Conservation (phyloP, 2,329 filamentous ascomycete species). For the Beauveria brongniartii region DNA sequence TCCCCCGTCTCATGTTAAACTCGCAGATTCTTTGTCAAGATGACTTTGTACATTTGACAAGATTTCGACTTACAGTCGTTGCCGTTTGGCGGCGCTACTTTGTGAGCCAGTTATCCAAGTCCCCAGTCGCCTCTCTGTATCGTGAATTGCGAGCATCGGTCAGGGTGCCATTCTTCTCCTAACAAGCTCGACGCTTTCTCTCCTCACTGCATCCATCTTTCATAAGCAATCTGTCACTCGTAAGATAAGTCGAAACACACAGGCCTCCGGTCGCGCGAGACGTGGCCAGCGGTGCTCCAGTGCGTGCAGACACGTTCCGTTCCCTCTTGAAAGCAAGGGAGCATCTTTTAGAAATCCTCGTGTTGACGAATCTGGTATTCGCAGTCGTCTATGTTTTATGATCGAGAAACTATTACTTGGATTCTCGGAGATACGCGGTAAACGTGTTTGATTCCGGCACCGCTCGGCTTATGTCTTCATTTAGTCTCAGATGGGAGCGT, state of each 20-base stretch:
- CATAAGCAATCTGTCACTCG: slow-evolving; percentile 24
- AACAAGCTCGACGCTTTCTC: not conserved
- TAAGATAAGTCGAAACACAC: slow-evolving; percentile 25
- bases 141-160: slow-evolving; percentile 26
- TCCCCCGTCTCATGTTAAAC: not conserved
- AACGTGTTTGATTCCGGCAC: too few species aligned
- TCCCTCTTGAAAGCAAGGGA: too few species aligned
- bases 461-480: too few species aligned
- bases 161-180: slow-evolving; percentile 29
- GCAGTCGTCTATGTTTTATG: too few species aligned
- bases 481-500: too few species aligned
- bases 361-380: too few species aligned
- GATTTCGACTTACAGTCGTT: not conserved
- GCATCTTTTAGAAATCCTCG: too few species aligned
- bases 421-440: too few species aligned
- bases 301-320: too few species aligned
- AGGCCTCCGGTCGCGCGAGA: slow-evolving; percentile 29
- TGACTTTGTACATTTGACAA: too few species aligned
- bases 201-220: not conserved
- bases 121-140: not conserved
- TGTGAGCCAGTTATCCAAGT: not conserved
- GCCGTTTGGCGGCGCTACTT: not conserved
- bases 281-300: slow-evolving; percentile 18
- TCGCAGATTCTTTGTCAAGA: not conserved
- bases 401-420: too few species aligned